Evolutionary conservation across 2,329 filamentous ascomycete genomes (phyloP), one percentile per base, ranked within the genome.

Genomic region (Stagonosporopsis chrysanthemi): DNA sequence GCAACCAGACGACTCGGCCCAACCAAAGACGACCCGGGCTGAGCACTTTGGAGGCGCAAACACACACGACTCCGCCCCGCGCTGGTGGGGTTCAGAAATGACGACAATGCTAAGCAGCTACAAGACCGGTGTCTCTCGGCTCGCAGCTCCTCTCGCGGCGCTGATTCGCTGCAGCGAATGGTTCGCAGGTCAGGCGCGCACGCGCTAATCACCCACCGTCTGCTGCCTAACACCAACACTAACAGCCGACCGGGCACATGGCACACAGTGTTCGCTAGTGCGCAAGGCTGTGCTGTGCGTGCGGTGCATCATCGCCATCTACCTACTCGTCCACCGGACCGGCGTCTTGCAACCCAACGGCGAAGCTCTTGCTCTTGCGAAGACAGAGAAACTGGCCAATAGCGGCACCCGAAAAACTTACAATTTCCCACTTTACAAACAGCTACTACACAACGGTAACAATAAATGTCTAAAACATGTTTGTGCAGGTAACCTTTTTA

Each of bases 131-230:
- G 35, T 36, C 38, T 47, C 24, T 42, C 28, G 47, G 53, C 17
- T 52, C 41, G 41, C 19, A 22, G 4, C 15, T 19, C 19, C 33
- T 24, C 41, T 23, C 0, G 6, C 2, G 3, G n/a, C 24, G n/a
- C 2, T 44, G 46, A 59, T 55, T 59, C 35, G 56, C n/a, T 14
- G 9, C 1, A 8, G 7, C 12, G 1, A 29, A 17, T 22, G 56
- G 50, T 55, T 55, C 50, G 46, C 51, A 54, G 50, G 51, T 57
- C 54, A 57, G 54, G 54, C 54, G 54, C 48, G 47, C 54, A 12
- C 12, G n/a, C 42, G 40, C 52, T 53, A 53, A 28, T 14, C 6
- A 33, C 22, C 22, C 7, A 29, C 24, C 14, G 19, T 52, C 33
- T 35, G 33, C 31, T 45, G 49, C 49, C 48, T 52, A 46, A 19